A percentile compares a stretch with the other conserved stretches of the same genome.
Evolutionary conservation across 2,329 filamentous ascomycete species (phyloP).

Genomic region (Graphilbum ipis-grandicollis): DNA sequence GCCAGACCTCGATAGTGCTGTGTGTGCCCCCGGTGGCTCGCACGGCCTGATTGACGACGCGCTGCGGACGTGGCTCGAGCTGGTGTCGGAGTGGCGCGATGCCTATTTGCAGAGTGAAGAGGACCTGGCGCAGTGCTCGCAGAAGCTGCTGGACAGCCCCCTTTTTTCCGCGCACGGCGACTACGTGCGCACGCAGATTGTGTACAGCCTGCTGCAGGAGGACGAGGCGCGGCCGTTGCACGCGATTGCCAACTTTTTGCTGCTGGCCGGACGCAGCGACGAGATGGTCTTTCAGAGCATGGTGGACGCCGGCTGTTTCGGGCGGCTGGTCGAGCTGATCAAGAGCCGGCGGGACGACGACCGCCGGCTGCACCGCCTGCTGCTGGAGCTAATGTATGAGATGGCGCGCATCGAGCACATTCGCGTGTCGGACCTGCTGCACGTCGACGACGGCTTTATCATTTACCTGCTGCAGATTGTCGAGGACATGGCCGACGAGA

Average conservation of each 20-base stretch:
- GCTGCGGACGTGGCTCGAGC: conserved; percentile 65
- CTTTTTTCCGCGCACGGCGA: conserved; percentile 61
- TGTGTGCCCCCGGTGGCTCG: conserved; percentile 28
- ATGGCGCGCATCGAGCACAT: conserved; percentile 86
- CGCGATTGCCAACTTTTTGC: conserved; percentile 64
- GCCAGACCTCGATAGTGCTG: conserved; percentile 29
- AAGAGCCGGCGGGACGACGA: conserved; percentile 47
- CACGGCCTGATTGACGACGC: conserved; percentile 61
- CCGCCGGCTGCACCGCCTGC: conserved; percentile 55
- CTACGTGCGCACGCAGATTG: conserved; percentile 83
- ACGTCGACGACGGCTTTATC: conserved; percentile 67
- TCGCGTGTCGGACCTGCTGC: conserved; percentile 56
- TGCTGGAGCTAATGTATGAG: conserved; percentile 86
- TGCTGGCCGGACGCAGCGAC: conserved; percentile 69
- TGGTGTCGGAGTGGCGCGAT: conserved; percentile 61
- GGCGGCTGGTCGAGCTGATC: conserved; percentile 68
- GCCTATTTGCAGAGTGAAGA: conserved; percentile 60
- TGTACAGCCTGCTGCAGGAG: conserved; percentile 81
- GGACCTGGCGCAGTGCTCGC: conserved; percentile 64
- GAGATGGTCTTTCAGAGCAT: conserved; percentile 72
- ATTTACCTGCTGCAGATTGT: conserved; percentile 72
- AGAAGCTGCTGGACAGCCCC: conserved; percentile 56
- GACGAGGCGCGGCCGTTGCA: conserved; percentile 69
- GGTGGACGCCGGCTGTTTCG: conserved; percentile 72
- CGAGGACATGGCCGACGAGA: conserved; percentile 73